phyloP scores from a whole-genome alignment of 1,139 yeast genomes.

The Yamadazyma triangularis region DNA sequence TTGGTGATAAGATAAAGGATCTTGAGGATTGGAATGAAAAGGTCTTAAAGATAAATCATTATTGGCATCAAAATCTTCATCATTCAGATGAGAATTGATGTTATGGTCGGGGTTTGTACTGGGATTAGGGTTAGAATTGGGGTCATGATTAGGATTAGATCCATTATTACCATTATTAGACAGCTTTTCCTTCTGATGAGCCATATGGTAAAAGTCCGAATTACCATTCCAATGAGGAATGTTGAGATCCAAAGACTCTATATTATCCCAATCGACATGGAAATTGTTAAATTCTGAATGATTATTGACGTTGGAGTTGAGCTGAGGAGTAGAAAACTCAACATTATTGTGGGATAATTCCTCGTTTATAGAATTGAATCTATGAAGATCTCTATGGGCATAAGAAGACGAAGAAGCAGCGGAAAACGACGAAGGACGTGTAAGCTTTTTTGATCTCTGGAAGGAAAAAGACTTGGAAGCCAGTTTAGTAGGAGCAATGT shows the following conservation, averaged over 20 bases:
- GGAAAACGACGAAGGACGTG: slow-evolving; percentile 73
- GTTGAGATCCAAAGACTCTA: slow-evolving; percentile 27
- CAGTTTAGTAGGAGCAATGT: not conserved
- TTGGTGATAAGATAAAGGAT: slow-evolving; percentile 1
- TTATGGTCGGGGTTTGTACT: too few species aligned
- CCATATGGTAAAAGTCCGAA: not conserved
- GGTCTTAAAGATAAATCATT: too few species aligned
- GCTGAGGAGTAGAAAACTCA: slow-evolving; percentile 77
- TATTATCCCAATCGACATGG: slow-evolving; percentile 31
- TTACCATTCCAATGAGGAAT: not conserved
- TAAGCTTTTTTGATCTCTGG: slow-evolving; percentile 9
- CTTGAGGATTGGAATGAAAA: too few species aligned
- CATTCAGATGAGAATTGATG: too few species aligned
- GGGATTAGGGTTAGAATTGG: too few species aligned
- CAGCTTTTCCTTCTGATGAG: too few species aligned
- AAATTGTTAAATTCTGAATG: slow-evolving; percentile 21
- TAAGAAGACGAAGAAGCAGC: slow-evolving; percentile 76
- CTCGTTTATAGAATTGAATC: slow-evolving; percentile 5
- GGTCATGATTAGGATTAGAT: too few species aligned
- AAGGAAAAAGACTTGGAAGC: not conserved
- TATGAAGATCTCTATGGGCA: slow-evolving; percentile 19
- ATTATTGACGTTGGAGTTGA: slow-evolving; percentile 14
- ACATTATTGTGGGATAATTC: slow-evolving; percentile 33
- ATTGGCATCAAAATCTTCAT: too few species aligned
- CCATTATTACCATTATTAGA: too few species aligned